A percentile compares a stretch with the other conserved stretches of the same genome.
Evolutionary conservation across 208 protist species (phyloP).

Genomic region (Leishmania turanica): DNA sequence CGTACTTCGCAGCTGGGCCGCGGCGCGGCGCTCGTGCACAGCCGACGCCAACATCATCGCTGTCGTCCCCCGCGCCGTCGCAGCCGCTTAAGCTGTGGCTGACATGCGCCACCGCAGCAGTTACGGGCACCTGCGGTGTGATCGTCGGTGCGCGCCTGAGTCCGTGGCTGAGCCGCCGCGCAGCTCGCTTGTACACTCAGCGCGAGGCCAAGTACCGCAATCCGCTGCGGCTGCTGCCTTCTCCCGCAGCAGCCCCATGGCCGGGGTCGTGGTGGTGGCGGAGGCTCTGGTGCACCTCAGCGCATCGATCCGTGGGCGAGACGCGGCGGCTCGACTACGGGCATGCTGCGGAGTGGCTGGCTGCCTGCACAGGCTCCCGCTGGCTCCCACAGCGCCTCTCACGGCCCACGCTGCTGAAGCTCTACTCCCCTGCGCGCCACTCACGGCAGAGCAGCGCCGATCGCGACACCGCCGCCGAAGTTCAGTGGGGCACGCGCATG

Average conservation of each 20-base stretch:
- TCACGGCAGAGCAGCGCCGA: too few relatives aligned
- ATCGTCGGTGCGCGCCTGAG: neutral
- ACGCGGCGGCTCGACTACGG: neutral
- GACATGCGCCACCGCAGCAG: neutral
- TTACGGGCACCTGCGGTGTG: neutral
- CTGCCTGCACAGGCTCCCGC: slow-evolving; percentile 13
- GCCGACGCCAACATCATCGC: neutral
- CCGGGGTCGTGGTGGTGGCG: neutral
- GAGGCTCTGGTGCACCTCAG: neutral
- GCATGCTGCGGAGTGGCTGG: slow-evolving; percentile 4
- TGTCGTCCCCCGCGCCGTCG: neutral
- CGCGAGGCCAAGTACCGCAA: slow-evolving; percentile 27
- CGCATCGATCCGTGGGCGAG: neutral
- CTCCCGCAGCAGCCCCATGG: neutral
- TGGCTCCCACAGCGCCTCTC: slow-evolving; percentile 10
- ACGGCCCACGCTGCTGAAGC: slow-evolving; percentile 17
- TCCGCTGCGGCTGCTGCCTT: slow-evolving; percentile 38
- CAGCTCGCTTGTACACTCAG: neutral
- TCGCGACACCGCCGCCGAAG: neutral
- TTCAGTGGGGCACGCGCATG: slow-evolving; percentile 21
- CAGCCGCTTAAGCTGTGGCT: neutral
- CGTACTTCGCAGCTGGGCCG: neutral
- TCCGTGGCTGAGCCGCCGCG: neutral
- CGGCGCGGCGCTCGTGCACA: neutral
- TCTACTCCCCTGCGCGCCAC: neutral